These are phyloP conservation scores for Cladosporium sp. DNA, from an alignment of 2,329 filamentous ascomycete genomes.

Conservation along the genomic window DNA sequence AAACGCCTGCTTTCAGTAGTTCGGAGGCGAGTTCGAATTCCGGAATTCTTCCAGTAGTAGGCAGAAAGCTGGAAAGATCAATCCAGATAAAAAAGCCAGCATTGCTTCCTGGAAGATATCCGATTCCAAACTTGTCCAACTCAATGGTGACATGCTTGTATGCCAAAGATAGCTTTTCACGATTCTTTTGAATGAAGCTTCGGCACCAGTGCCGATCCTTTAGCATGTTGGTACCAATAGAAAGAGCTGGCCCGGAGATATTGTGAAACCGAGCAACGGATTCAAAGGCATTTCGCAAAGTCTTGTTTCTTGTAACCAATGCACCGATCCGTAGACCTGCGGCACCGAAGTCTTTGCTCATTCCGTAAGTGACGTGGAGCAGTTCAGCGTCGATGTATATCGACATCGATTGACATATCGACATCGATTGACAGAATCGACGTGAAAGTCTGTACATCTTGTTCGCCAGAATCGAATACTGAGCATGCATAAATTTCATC, in stretches of 20 bases:
- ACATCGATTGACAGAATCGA: background rate
- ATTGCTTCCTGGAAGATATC: background rate
- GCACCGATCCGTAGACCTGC: background rate
- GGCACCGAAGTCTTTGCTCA: constrained; percentile 7
- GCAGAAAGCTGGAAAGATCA: background rate
- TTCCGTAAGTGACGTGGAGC: constrained; percentile 1
- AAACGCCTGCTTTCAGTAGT: background rate
- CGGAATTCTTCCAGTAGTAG: background rate
- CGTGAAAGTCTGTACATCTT: background rate
- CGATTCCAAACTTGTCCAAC: background rate
- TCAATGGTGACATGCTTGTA: background rate
- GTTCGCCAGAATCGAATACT: background rate
- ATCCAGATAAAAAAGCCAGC: constrained; percentile 8
- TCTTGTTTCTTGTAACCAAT: background rate
- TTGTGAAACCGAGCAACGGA: background rate
- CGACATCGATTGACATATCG: background rate
- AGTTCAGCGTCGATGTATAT: constrained; percentile 1
- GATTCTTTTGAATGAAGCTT: background rate
- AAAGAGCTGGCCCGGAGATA: no score
- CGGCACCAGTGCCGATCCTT: background rate
- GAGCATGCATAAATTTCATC: constrained; percentile 8
- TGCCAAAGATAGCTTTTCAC: no score
- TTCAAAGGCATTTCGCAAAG: background rate
- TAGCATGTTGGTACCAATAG: no score
- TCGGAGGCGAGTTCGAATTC: background rate